phyloP scores from a whole-genome alignment of 352 stramenopile genomes.

The Albugo candida region DNA sequence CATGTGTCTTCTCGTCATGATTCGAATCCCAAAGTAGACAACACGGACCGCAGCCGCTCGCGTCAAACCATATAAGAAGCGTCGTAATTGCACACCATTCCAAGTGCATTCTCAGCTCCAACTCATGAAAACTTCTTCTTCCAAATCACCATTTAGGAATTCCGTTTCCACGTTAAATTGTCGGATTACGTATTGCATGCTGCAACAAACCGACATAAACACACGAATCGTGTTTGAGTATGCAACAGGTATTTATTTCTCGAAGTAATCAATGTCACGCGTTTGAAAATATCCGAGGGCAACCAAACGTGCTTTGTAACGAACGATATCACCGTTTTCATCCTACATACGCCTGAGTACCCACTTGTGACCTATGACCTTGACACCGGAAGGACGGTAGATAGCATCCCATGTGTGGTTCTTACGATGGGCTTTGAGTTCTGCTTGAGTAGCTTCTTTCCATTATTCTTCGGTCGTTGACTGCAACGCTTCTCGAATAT shows the following conservation, averaged over 20 bases:
- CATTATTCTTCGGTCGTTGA: too few relatives aligned
- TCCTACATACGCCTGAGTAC: constrained; percentile 19
- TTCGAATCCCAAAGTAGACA: too few relatives aligned
- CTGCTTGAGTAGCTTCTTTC: too few relatives aligned
- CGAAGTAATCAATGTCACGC: constrained; percentile 14
- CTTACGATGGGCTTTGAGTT: too few relatives aligned
- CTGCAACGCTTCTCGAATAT: too few relatives aligned
- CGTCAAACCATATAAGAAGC: constrained; percentile 9
- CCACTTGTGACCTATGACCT: constrained; percentile 14
- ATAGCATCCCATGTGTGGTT: too few relatives aligned
- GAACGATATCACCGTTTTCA: constrained; percentile 11
- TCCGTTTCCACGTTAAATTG: constrained; percentile 17
- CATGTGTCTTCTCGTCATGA: too few relatives aligned
- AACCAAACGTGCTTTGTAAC: constrained; percentile 16
- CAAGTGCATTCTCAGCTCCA: background rate
- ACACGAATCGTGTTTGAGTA: constrained; percentile 19
- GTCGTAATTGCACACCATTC: constrained; percentile 1
- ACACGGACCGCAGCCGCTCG: constrained; percentile 5
- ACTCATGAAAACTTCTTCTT: constrained; percentile 10
- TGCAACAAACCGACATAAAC: constrained; percentile 4
- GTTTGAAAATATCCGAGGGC: constrained; percentile 16
- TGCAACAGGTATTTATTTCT: constrained; percentile 16
- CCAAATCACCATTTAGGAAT: constrained; percentile 13
- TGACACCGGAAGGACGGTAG: background rate
- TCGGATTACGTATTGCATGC: constrained; percentile 9